Percentiles rank a stretch among this genome's conserved stretches.
phyloP scores from a whole-genome alignment of 192 early-diverging fungal species.

The Dissophora globulifera region DNA sequence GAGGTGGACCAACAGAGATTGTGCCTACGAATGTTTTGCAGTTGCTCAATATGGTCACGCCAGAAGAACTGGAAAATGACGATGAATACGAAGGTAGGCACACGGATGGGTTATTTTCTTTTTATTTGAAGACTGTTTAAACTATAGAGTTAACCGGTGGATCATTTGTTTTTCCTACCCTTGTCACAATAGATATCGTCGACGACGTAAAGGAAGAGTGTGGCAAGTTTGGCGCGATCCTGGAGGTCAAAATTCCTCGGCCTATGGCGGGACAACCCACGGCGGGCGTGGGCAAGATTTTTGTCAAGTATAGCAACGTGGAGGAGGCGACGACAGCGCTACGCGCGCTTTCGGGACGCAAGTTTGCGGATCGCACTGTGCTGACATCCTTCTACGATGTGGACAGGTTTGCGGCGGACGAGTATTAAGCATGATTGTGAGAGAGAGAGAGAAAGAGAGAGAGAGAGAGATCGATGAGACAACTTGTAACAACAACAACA shows the following conservation, averaged over 20 bases:
- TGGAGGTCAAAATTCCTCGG: conserved; percentile 85
- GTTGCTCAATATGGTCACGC: conserved; percentile 95
- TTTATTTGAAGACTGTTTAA: neutral
- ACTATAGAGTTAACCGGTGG: neutral
- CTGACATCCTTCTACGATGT: conserved; percentile 86
- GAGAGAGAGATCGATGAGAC: no score
- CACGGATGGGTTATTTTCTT: no score
- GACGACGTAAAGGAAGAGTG: conserved; percentile 95
- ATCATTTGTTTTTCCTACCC: neutral
- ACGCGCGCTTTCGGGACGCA: conserved; percentile 87
- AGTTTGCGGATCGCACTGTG: conserved; percentile 94
- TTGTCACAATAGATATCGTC: conserved; percentile 71
- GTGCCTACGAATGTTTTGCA: conserved; percentile 85
- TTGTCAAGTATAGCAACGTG: conserved; percentile 75
- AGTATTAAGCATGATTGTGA: conserved; percentile 52
- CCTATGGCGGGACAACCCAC: conserved; percentile 64
- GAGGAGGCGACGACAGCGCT: conserved; percentile 76
- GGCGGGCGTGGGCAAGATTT: conserved; percentile 92
- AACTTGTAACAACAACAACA: no score
- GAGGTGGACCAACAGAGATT: conserved; percentile 61
- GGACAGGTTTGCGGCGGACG: conserved; percentile 71
- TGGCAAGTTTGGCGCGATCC: conserved; percentile 84
- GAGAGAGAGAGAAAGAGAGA: neutral
- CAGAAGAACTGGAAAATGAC: conserved; percentile 85
- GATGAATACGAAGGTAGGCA: conserved; percentile 86